Evolutionary conservation across 495 filamentous ascomycete genomes (phyloP).

Genomic region (Daldinia bambusicola): DNA sequence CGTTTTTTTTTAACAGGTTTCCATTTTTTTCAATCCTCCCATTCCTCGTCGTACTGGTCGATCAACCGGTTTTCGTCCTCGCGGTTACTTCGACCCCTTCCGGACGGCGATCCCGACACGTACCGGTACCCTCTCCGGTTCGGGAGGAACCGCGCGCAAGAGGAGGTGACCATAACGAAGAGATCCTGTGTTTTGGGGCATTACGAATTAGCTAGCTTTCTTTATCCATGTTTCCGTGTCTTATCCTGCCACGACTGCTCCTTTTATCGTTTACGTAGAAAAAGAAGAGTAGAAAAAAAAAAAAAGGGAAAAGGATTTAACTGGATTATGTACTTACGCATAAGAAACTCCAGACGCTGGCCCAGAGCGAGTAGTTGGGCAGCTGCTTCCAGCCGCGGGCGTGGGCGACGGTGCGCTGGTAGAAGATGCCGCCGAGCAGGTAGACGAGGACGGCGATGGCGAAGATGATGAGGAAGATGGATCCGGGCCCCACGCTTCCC

Average conservation of each 20-base stretch:
- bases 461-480: constrained; percentile 93
- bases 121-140: constrained; percentile 71
- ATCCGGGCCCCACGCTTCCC: constrained; percentile 79
- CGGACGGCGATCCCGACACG: constrained; percentile 58
- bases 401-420: constrained; percentile 94
- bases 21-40: constrained; percentile 61
- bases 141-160: constrained; percentile 74
- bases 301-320: not conserved
- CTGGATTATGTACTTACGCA: constrained; percentile 75
- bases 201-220: constrained; percentile 34
- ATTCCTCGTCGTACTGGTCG: constrained; percentile 96
- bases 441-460: constrained; percentile 88
- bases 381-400: constrained; percentile 95
- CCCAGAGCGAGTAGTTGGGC: constrained; percentile 94
- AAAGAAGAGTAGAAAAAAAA: not conserved
- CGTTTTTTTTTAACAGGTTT: not conserved
- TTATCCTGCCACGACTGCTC: not conserved
- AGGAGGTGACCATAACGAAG: constrained; percentile 80
- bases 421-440: constrained; percentile 90
- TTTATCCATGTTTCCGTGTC: too few relatives aligned
- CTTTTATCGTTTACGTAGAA: too few relatives aligned
- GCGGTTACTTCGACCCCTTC: constrained; percentile 58
- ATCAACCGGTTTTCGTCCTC: constrained; percentile 95
- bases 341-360: constrained; percentile 83
- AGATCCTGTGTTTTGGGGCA: constrained; percentile 69